phyloP scores from a whole-genome alignment of 2,329 filamentous ascomycete species.

The Lanzia echinophila region DNA sequence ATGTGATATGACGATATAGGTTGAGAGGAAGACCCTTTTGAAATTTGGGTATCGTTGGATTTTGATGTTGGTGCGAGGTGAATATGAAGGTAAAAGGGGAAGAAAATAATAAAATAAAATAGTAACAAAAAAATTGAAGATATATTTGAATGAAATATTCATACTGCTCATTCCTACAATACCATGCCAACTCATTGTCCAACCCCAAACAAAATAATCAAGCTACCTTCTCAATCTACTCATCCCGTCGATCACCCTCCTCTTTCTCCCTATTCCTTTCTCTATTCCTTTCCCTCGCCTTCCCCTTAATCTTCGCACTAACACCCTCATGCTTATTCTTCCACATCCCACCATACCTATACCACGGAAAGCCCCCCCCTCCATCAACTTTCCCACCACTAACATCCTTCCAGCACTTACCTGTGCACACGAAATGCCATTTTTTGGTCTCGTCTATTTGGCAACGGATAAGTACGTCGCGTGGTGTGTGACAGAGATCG shows the following conservation, averaged over 20 bases:
- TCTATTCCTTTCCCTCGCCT: constrained; percentile 11
- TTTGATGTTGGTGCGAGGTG: too few species aligned
- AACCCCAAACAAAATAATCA: neutral
- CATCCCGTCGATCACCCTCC: neutral
- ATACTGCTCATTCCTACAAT: neutral
- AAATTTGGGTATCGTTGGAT: too few species aligned
- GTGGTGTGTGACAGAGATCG: constrained; percentile 8
- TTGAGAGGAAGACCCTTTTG: too few species aligned
- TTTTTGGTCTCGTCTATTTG: constrained; percentile 14
- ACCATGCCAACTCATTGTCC: neutral
- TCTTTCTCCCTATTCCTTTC: neutral
- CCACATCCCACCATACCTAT: constrained; percentile 18
- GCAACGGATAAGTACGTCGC: constrained; percentile 15
- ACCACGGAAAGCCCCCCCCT: constrained; percentile 1
- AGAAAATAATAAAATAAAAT: too few species aligned
- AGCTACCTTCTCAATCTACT: neutral
- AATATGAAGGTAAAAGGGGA: too few species aligned
- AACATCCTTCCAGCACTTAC: constrained; percentile 1
- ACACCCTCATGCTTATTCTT: constrained; percentile 18
- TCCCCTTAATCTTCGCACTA: constrained; percentile 19
- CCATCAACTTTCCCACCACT: constrained; percentile 11
- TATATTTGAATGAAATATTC: too few species aligned
- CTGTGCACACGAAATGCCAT: constrained; percentile 16
- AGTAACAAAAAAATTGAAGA: too few species aligned
- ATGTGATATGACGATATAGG: too few species aligned